Base-by-base conservation (phyloP, 2,329 filamentous ascomycete genomes). In the Aspergillus caelatus region DNA sequence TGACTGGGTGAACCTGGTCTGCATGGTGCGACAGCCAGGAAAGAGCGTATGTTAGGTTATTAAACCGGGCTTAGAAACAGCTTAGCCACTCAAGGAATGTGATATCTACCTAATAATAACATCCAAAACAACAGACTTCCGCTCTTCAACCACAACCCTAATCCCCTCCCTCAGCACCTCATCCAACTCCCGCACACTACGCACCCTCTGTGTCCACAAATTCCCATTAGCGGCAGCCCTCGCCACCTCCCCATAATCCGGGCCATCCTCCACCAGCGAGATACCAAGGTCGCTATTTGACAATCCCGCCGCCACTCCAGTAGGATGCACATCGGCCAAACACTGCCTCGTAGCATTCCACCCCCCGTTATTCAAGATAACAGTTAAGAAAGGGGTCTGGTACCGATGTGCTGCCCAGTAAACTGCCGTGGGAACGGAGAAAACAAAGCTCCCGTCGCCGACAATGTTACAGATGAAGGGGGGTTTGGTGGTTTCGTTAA, bases 341-440 rank as follows among this genome's bases (percentile, higher is more conserved):
- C 68, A 70, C 52, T 68, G 66, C 4, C 68, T 55, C 7, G 68
- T 64, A 6, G 50, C 68, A 21, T 72, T 88, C 88, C 88, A 90
- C 28, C 88, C 88, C 71, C 88, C 85, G 67, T 91, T 91, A 70
- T 90, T 90, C 58, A 90, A 73, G 19, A 90, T 85, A 54, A 91
- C 85, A 0, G 86, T 88, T 36, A 91, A 75, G 26, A 90, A 82
- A 0, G 88, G 88, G 57, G 89, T 87, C 2, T 84, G 80, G 72
- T 90, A 90, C 39, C 86, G 81, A 70, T 87, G 82, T 0, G 84
- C 82, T 56, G 90, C 89, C 88, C 88, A 91, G 72, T 90, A 90
- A 0, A 90, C 88, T 9, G 81, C 84, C 0, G 85, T 84, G 0
- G 88, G 88, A 0, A 89, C 85, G 6, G 80, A 84, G 77, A 90